Base-by-base conservation (phyloP, 1,284 basidiomycete genomes). In the Phylloboletellus chloephorus region DNA sequence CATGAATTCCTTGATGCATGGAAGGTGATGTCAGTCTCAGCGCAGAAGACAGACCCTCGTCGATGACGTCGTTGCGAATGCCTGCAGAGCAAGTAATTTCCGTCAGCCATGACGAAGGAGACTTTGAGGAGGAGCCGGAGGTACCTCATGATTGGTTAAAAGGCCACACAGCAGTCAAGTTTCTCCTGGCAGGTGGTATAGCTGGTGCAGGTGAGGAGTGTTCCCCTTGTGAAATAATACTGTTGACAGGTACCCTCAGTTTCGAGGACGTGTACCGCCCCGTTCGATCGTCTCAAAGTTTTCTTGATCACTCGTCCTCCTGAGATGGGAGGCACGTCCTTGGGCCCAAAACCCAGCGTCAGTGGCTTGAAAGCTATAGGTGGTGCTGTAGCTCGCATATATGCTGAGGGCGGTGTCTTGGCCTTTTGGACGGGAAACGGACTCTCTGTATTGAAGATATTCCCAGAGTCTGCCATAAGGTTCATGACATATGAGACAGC, bases 381-480 rank as follows among this genome's bases (percentile, higher is more conserved):
- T 24, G 71, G 73, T 43, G 93, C 93, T 2, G 68, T 96, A 23
- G 65, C 69, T 20, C 76, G 79, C 46, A 89, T 97, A 56, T 96
- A 94, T 63, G 67, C 76, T 3, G 84, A 92, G 61, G 92, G 92
- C 13, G 94, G 96, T 3, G 53, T 97, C 11, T 72, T 82, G 32
- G 90, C 86, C 2, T 99, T 98, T 63, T 99, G 96, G 95, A 90
- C 84, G 32, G 86, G 86, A 11, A 88, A 89, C 56, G 87, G 83
- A 23, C 67, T 87, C 24, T 84, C 80, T 13, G 83, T 92, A 28
- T 75, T 82, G 41, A 98, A 98, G 70, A 97, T 98, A 52, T 88
- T 98, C 53, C 95, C 86, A 22, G 94, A 98, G 69, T 93, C 88
- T 31, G 96, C 96, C 13, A 98, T 98, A 76, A 99, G 98, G 67